Base-by-base conservation (phyloP, 371 early-diverging fungal species). In the Capillidium heterosporum region DNA sequence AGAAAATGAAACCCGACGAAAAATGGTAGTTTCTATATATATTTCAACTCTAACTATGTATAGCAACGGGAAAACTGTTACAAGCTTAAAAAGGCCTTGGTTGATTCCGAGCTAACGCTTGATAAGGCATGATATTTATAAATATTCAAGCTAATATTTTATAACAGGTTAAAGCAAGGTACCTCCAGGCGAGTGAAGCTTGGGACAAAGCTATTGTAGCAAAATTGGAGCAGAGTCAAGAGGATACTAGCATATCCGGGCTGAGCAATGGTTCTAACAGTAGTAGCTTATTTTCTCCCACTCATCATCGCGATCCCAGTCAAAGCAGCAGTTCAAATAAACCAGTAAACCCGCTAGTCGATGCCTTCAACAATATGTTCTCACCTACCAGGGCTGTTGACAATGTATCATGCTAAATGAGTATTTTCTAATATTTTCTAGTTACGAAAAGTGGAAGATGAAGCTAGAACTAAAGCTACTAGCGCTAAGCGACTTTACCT, bases 341-440 rank as follows among this genome's bases (percentile, higher is more conserved):
- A 1, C 53, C 53, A 13, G 21, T 21, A 10, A 53, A 53, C 23
- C 35, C 53, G 11, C 15, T 53, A n/a, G 39, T 53, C 35, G 53
- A 53, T 15, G 53, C 53, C n/a, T 35, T 53, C 24, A 53, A 53
- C 39, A 53, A 53, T 23, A 53, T 53, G 13, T 53, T 53, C 39
- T 17, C 53, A 17, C 53, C 21, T 13, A 11, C 53, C 39, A 53
- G 24, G 35, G 29, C 15, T 19, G 31, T 8, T 7, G 53, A 53
- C 8, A 35, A 31, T n/a, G 53, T 53, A 53, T 19, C 17, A 35
- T 11, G 5, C 11, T 17, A 4, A n/a, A 19, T n/a, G 23, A 15
- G n/a, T 13, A 31, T 7, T 31, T 10, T 19, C 24, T 53, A 19
- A 53, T 21, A 13, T 40, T 7, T 31, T 24, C 35, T 23, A 53